Percentiles rank a stretch among this genome's conserved stretches.
phyloP scores from a whole-genome alignment of 345 rosid species.

The Eucalyptus pauciflora region DNA sequence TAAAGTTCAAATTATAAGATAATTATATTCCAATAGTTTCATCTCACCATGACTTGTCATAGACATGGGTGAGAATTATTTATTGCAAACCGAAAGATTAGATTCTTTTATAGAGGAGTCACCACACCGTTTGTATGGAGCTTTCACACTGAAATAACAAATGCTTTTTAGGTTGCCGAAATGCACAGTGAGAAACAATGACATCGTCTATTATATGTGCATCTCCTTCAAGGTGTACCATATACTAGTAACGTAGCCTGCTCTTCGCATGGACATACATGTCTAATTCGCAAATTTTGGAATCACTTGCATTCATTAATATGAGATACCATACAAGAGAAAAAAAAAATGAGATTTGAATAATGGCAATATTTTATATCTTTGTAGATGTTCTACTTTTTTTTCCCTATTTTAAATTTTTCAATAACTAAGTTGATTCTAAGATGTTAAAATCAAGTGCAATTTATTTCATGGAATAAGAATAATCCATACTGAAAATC shows the following conservation, averaged over 20 bases:
- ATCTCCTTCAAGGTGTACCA: not conserved
- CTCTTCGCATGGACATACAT: not conserved
- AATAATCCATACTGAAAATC: too few relatives aligned
- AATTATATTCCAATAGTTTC: not conserved
- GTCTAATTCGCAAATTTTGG: not conserved
- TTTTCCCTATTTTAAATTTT: too few relatives aligned
- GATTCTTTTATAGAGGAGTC: not conserved
- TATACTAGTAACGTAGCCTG: fast-evolving
- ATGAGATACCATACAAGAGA: not conserved
- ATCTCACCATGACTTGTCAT: not conserved
- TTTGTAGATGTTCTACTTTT: too few relatives aligned
- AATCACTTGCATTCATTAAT: not conserved
- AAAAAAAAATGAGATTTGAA: not conserved
- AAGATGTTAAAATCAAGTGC: not conserved
- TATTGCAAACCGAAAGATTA: not conserved
- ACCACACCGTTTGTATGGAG: not conserved
- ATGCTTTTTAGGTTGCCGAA: not conserved
- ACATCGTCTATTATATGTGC: not conserved
- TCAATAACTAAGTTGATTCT: not conserved
- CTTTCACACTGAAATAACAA: not conserved
- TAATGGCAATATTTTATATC: not conserved
- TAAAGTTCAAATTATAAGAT: not conserved
- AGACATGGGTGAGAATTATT: too few relatives aligned
- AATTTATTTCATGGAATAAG: not conserved
- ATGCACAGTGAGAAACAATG: not conserved